Conservation (phyloP, 2,329 filamentous ascomycete genomes). For the Orbilia blumenaviensis region DNA sequence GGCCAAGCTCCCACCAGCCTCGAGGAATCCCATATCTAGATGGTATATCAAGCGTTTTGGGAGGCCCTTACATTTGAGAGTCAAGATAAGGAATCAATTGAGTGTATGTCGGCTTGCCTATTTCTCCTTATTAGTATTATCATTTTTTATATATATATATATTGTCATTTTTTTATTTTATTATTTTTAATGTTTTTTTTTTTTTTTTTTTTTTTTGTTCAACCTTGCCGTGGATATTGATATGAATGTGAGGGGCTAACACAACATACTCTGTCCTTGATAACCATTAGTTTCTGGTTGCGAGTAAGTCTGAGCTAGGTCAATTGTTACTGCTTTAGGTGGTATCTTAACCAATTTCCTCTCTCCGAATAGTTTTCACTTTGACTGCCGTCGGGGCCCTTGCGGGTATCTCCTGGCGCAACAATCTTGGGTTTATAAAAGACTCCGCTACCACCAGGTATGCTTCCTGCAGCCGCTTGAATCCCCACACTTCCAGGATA, state of each 20-base stretch:
- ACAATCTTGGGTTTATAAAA: constrained; percentile 51
- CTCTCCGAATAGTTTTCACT: constrained; percentile 36
- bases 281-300: constrained; percentile 32
- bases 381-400: constrained; percentile 44
- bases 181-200: too few species aligned
- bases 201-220: neutral
- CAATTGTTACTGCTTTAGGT: neutral
- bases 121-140: too few species aligned
- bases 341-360: neutral
- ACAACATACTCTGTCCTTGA: neutral
- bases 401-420: constrained; percentile 51
- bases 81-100: constrained; percentile 51
- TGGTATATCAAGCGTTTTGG: constrained; percentile 29
- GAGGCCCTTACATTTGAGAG: constrained; percentile 34
- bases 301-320: constrained; percentile 18
- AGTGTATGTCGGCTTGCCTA: constrained; percentile 21
- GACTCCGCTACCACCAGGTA: constrained; percentile 45
- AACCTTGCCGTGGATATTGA: neutral
- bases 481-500: neutral
- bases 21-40: constrained; percentile 41
- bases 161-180: too few species aligned
- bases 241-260: neutral
- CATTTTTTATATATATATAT: too few species aligned
- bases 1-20: neutral
- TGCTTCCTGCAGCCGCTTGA: neutral